phyloP scores from a whole-genome alignment of 2,329 filamentous ascomycete species.

The Colletotrichum godetiae region DNA sequence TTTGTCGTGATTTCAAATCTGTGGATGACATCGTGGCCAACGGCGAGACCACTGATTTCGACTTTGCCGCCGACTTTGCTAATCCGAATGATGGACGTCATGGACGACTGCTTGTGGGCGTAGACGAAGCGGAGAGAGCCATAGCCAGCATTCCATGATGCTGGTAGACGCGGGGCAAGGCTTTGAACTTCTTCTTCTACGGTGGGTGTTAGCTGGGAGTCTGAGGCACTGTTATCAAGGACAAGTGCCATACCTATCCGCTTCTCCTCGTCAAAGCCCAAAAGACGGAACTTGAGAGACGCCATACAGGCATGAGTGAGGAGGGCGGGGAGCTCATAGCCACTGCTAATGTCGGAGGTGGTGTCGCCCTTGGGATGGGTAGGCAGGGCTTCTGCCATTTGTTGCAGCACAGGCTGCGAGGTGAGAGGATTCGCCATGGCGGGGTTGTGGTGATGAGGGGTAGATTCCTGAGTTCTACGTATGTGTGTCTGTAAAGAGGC shows the following conservation, averaged over 20 bases:
- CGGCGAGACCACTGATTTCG: slow-evolving; percentile 82
- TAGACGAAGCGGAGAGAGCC: slow-evolving; percentile 87
- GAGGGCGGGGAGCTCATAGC: slow-evolving; percentile 86
- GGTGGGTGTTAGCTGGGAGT: slow-evolving; percentile 35
- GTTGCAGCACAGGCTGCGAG: slow-evolving; percentile 59
- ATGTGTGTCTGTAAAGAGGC: not conserved
- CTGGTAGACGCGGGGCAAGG: slow-evolving; percentile 73
- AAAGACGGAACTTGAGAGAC: slow-evolving; percentile 81
- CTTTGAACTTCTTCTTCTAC: slow-evolving; percentile 67
- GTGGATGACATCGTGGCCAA: slow-evolving; percentile 84
- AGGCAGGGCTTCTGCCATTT: slow-evolving; percentile 71
- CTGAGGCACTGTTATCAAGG: not conserved
- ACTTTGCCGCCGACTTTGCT: slow-evolving; percentile 85
- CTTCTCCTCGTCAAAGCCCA: slow-evolving; percentile 88
- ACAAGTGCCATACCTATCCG: slow-evolving; percentile 66
- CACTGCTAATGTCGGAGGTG: slow-evolving; percentile 73
- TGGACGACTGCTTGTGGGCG: slow-evolving; percentile 84
- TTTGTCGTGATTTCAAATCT: slow-evolving; percentile 79
- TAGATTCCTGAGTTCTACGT: not conserved
- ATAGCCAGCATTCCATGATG: slow-evolving; percentile 82
- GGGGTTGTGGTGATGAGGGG: not conserved
- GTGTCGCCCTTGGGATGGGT: slow-evolving; percentile 63
- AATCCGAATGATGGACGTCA: slow-evolving; percentile 85
- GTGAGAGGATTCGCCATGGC: slow-evolving; percentile 50
- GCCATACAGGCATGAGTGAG: slow-evolving; percentile 86